phyloP scores from a whole-genome alignment of 495 filamentous ascomycete species.

The Penicillium alfredii region DNA sequence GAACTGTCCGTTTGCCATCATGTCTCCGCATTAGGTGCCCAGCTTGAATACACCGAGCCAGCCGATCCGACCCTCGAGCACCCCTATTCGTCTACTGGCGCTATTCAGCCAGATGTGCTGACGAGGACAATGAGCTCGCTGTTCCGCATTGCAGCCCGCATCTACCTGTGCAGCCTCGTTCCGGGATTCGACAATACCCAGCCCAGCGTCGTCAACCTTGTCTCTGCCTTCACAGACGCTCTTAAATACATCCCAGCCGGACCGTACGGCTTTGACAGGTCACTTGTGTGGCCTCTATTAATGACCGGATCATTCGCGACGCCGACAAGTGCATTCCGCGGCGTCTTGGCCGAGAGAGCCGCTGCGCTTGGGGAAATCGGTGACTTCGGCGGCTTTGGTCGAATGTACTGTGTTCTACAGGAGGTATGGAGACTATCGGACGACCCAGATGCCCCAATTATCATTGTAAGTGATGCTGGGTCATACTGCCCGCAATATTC shows the following conservation, averaged over 20 bases:
- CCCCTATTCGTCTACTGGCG: constrained; percentile 52
- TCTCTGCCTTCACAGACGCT: constrained; percentile 62
- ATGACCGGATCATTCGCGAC: constrained; percentile 72
- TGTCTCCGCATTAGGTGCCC: constrained; percentile 70
- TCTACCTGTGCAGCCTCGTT: constrained; percentile 91
- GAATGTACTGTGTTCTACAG: constrained; percentile 68
- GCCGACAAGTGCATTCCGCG: constrained; percentile 64
- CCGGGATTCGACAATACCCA: constrained; percentile 75
- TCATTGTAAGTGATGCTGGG: no score
- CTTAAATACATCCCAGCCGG: constrained; percentile 79
- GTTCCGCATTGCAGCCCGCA: constrained; percentile 86
- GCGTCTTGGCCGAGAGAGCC: constrained; percentile 65
- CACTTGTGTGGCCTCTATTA: constrained; percentile 87
- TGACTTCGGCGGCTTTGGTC: constrained; percentile 79
- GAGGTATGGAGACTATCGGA: constrained; percentile 80
- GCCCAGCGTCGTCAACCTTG: constrained; percentile 62
- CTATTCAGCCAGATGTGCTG: constrained; percentile 74
- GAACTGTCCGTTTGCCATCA: constrained; percentile 79
- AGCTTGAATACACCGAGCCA: constrained; percentile 74
- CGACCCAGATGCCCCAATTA: constrained; percentile 26
- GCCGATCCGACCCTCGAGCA: constrained; percentile 49
- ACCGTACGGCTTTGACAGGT: constrained; percentile 77
- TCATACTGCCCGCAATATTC: no score
- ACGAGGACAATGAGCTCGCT: constrained; percentile 80
- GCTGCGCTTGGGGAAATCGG: constrained; percentile 65